Evolutionary conservation across 768 basidiomycete species (phyloP).

Genomic region (Panus rudis): DNA sequence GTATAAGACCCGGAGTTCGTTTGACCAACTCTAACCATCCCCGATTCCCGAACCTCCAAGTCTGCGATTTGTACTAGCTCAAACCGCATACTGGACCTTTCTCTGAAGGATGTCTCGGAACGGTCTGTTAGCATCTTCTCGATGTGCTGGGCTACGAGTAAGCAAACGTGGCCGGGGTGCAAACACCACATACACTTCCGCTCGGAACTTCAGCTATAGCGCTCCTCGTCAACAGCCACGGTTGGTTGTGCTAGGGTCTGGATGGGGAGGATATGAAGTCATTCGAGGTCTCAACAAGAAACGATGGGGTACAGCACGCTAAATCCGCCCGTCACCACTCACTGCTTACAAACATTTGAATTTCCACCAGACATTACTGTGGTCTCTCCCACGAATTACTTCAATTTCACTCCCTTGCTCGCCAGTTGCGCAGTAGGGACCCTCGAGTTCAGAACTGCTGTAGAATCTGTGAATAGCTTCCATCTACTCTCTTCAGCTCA

Average conservation of each 20-base stretch:
- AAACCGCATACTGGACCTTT: too few relatives aligned
- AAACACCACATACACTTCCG: too few relatives aligned
- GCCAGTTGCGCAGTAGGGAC: slow-evolving; percentile 76
- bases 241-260: slow-evolving; percentile 67
- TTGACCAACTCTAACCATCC: too few relatives aligned
- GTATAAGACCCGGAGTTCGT: too few relatives aligned
- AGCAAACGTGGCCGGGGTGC: too few relatives aligned
- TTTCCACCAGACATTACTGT: slow-evolving; percentile 49
- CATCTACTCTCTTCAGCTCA: not conserved
- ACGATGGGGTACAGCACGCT: slow-evolving; percentile 53
- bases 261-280: slow-evolving; percentile 74
- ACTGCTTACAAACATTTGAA: not conserved
- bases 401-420: slow-evolving; percentile 63
- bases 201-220: slow-evolving; percentile 16
- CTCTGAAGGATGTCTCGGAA: too few relatives aligned
- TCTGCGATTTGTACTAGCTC: too few relatives aligned
- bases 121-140: too few relatives aligned
- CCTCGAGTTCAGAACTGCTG: slow-evolving; percentile 71
- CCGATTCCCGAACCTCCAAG: too few relatives aligned
- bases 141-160: too few relatives aligned
- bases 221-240: slow-evolving; percentile 26
- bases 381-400: slow-evolving; percentile 60
- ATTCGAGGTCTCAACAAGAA: slow-evolving; percentile 63
- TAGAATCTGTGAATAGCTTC: slow-evolving; percentile 62
- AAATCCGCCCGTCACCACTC: too few relatives aligned